A percentile compares a stretch with the other conserved stretches of the same genome.
Conservation (phyloP, 768 basidiomycete genomes). For the Termitomyces sp. region DNA sequence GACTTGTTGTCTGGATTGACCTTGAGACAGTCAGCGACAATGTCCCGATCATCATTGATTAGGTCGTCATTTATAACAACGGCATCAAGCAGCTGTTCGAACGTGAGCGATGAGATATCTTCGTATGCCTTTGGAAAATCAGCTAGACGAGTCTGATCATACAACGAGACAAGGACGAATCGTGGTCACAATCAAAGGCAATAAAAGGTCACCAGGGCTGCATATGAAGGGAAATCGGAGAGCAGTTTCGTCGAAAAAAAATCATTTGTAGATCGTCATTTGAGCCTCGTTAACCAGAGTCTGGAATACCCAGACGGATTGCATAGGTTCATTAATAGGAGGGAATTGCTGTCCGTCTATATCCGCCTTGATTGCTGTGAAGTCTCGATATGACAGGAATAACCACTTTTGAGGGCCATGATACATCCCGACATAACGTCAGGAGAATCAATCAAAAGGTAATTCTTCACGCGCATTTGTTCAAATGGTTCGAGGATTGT, state of each 20-base stretch:
- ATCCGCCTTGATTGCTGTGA: slow-evolving; percentile 1
- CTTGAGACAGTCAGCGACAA: neutral
- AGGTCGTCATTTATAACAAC: neutral
- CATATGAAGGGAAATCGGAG: slow-evolving; percentile 6
- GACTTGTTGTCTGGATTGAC: neutral
- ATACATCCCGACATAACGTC: slow-evolving; percentile 9
- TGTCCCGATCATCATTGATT: neutral
- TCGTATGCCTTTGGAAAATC: neutral
- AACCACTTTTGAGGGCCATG: slow-evolving; percentile 8
- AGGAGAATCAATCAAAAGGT: neutral
- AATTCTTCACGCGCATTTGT: slow-evolving; percentile 3
- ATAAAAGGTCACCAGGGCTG: slow-evolving; percentile 5
- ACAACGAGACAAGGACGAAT: slow-evolving; percentile 1
- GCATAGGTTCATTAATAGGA: slow-evolving; percentile 4
- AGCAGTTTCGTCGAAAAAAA: neutral
- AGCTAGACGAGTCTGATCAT: slow-evolving; percentile 4
- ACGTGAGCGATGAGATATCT: slow-evolving; percentile 2
- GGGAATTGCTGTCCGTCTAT: neutral
- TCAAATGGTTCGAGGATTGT: slow-evolving; percentile 2
- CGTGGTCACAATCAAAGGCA: neutral
- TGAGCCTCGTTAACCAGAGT: slow-evolving; percentile 7
- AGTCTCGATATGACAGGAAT: neutral
- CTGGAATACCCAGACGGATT: slow-evolving; percentile 10
- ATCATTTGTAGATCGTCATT: slow-evolving; percentile 1
- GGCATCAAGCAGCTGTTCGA: slow-evolving; percentile 1